Base-by-base conservation (phyloP, 2,329 filamentous ascomycete species). In the Arthrinium phaeospermum region DNA sequence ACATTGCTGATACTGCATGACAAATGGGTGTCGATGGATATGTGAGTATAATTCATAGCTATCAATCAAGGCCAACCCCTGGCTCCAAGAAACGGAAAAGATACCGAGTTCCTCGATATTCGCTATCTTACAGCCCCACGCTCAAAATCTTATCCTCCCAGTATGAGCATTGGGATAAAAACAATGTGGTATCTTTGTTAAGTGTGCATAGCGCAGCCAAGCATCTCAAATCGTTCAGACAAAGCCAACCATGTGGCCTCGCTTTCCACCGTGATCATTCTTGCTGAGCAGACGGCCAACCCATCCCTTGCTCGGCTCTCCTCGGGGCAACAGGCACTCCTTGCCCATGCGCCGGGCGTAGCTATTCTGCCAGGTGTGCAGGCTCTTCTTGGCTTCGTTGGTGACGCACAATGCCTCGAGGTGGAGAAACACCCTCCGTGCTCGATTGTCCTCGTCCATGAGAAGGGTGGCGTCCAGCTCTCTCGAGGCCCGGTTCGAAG, bases 341-440 rank as follows among this genome's bases (percentile, higher is more conserved):
- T 82, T 81, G 13, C 80, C 78, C 64, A 77, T 74, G 4, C 77
- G 81, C 10, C 84, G 82, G 41, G 88, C 87, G 75, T 87, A 90
- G 3, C 73, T 74, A 72, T 86, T 81, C 77, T 88, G 87, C 84
- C 87, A 91, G 4, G 78, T 75, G 44, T 81, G 81, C 2, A 91
- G 79, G 45, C 88, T 86, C 6, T 79, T 76, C n/a, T 80, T 83
- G 0, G 89, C 88, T 68, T 87, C 86, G 2, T 76, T 76, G 0
- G 86, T 89, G 12, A 78, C 76, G 73, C 89, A 91, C 19, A 85
- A 78, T 0, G 80, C 77, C 53, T 86, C 83, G 0, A 91, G 83
- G 45, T 86, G 81, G 1, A 75, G 68, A 70, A 91, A 88, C 0
- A 88, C 82, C 44, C 85, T 84, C 13, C 79, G 80, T 67, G 78